A percentile compares a stretch with the other conserved stretches of the same genome.
phyloP scores from a whole-genome alignment of 1,139 yeast species.

The Blastobotrys persicus region DNA sequence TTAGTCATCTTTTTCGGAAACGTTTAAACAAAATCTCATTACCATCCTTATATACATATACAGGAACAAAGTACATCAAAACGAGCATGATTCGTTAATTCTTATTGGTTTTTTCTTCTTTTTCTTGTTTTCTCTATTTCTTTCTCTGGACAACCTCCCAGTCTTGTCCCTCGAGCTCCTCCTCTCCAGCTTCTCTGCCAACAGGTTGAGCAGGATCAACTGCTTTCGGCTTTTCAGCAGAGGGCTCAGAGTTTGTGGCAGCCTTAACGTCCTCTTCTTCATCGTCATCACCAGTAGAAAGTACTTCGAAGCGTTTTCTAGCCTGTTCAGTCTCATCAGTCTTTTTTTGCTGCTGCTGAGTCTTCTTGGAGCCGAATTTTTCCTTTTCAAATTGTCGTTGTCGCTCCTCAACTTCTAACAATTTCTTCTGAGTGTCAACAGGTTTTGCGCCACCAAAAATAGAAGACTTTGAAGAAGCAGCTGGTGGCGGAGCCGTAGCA shows the following conservation, averaged over 20 bases:
- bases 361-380: slow-evolving; percentile 27
- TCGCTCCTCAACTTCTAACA: slow-evolving; percentile 32
- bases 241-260: slow-evolving; percentile 26
- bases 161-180: slow-evolving; percentile 49
- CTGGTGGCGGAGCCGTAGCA: slow-evolving; percentile 23
- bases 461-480: slow-evolving; percentile 15
- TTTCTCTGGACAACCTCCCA: slow-evolving; percentile 61
- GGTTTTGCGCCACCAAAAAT: slow-evolving; percentile 42
- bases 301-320: slow-evolving; percentile 52
- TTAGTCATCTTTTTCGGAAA: no score
- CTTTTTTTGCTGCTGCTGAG: slow-evolving; percentile 19
- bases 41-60: slow-evolving; percentile 6
- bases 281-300: slow-evolving; percentile 65
- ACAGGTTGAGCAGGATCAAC: slow-evolving; percentile 16
- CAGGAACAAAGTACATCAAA: slow-evolving; percentile 7
- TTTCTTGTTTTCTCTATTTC: slow-evolving; percentile 21
- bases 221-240: slow-evolving; percentile 33
- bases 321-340: slow-evolving; percentile 24
- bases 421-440: slow-evolving; percentile 37
- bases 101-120: not conserved
- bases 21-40: slow-evolving; percentile 5
- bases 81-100: not conserved
- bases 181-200: slow-evolving; percentile 36
- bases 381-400: slow-evolving; percentile 31
- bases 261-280: slow-evolving; percentile 44